Evolutionary conservation across 352 stramenopile genomes (phyloP), one percentile per base, ranked within the genome.

Genomic region (Halophytophthora polymorphica): DNA sequence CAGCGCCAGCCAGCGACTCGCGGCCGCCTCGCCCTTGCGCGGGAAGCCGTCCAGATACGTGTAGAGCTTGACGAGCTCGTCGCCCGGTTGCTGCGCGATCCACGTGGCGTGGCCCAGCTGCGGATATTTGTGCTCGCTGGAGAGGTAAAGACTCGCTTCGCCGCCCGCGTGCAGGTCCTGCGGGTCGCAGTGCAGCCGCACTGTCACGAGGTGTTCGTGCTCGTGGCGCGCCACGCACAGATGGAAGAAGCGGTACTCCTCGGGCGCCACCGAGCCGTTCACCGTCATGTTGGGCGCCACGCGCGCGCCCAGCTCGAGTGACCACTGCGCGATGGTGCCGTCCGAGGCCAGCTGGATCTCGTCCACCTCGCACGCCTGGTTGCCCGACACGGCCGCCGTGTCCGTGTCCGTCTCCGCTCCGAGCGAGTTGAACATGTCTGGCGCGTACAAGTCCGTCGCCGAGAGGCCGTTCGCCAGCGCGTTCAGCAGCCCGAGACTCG

Each of bases 31-130:
- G 23, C 52, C 49, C 35, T 73, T 74, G 37, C 82, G 79, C 10
- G 79, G 77, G 48, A 90, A 93, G 8, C 82, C 83, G 28, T 90
- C 80, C 12, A 93, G 56, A 43, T 91, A 93, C 45, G 83, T 93
- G 50, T 63, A 84, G 12, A 93, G 67, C 45, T 73, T 75, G 34
- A 93, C 66, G 18, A 66, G 50, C 25, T 90, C 80, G 51, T 73
- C 67, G 34, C 77, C 75, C 0, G 54, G 61, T 2, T 55, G 73
- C 61, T 90, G 77, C 3, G 79, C 59, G 58, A 93, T 88, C 82
- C 82, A 93, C 36, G 79, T 58, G 8, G 82, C 69, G 47, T 77
- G 77, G 13, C 77, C 81, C 53, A 78, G 61, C 45, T 64, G 76
- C 29, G 83, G 83, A 25, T 88, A 72, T 42, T 73, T 72, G 37